phyloP scores from a whole-genome alignment of 345 rosid genomes.

The Dimocarpus longan region DNA sequence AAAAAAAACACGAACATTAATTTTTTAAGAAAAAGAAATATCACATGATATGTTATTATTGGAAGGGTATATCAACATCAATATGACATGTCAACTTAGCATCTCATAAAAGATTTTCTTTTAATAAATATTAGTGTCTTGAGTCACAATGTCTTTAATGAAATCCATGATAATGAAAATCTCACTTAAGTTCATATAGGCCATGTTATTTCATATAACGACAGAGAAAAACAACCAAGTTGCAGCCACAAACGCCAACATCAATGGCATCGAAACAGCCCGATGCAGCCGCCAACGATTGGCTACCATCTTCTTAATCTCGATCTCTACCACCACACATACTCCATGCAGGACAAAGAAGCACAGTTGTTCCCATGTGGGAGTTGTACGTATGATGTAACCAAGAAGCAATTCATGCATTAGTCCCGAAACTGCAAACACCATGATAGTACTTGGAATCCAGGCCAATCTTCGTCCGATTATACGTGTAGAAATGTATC shows the following conservation, averaged over 20 bases:
- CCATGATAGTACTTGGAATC: constrained; percentile 35
- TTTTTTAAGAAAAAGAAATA: no score
- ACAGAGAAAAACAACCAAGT: constrained; percentile 42
- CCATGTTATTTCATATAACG: constrained; percentile 20
- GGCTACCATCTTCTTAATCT: constrained; percentile 31
- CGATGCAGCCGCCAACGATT: constrained; percentile 31
- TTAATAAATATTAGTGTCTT: no score
- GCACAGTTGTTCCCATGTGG: constrained; percentile 63
- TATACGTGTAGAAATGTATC: neutral
- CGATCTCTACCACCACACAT: constrained; percentile 42
- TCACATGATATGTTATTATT: no score
- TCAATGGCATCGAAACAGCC: constrained; percentile 37
- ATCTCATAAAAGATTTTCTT: no score
- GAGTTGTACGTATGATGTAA: constrained; percentile 41
- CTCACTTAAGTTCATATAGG: constrained; percentile 15
- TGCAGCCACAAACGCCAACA: constrained; percentile 30
- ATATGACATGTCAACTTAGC: no score
- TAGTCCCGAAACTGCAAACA: constrained; percentile 51
- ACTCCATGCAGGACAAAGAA: constrained; percentile 43
- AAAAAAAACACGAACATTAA: no score
- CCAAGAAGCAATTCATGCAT: constrained; percentile 70
- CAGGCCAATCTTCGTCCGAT: constrained; percentile 35
- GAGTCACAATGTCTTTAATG: neutral
- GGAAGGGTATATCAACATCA: no score
- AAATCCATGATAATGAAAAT: neutral